Evolutionary conservation across 805 yeast species (phyloP).

Genomic region (Trichomonascus vanleenenianus): DNA sequence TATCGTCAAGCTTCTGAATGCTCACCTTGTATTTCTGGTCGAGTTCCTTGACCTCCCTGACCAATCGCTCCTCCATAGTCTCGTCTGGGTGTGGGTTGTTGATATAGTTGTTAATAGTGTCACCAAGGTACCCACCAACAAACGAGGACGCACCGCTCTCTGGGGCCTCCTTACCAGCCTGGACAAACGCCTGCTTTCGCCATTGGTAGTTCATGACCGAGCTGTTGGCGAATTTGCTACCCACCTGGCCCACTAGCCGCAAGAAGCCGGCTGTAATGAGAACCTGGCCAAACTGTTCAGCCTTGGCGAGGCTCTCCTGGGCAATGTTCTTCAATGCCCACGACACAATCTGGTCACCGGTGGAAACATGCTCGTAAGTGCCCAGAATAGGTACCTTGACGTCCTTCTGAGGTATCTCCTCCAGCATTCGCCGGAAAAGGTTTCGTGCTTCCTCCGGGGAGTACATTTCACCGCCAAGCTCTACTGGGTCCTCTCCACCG

Average conservation of each 20-base stretch:
- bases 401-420: conserved; percentile 43
- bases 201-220: conserved; percentile 73
- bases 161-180: conserved; percentile 32
- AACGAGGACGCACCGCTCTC: conserved; percentile 10
- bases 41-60: conserved; percentile 48
- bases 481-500: conserved; percentile 16
- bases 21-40: conserved; percentile 50
- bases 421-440: conserved; percentile 36
- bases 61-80: conserved; percentile 42
- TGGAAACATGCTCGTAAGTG: conserved; percentile 51
- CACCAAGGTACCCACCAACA: conserved; percentile 27
- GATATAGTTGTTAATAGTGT: conserved; percentile 22
- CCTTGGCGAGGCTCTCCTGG: conserved; percentile 39
- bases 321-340: conserved; percentile 48
- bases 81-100: conserved; percentile 36
- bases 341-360: conserved; percentile 53
- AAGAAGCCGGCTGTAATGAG: conserved; percentile 53
- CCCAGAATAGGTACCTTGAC: conserved; percentile 65
- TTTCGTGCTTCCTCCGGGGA: conserved; percentile 35
- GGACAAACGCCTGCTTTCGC: conserved; percentile 60
- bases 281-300: conserved; percentile 71
- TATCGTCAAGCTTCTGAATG: conserved; percentile 52
- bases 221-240: conserved; percentile 58
- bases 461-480: conserved; percentile 27
- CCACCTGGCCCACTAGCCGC: conserved; percentile 55